Evolutionary conservation across 2,329 filamentous ascomycete species (phyloP), one percentile per base, ranked within the genome.

Genomic region (Hyphodiscus sp.): DNA sequence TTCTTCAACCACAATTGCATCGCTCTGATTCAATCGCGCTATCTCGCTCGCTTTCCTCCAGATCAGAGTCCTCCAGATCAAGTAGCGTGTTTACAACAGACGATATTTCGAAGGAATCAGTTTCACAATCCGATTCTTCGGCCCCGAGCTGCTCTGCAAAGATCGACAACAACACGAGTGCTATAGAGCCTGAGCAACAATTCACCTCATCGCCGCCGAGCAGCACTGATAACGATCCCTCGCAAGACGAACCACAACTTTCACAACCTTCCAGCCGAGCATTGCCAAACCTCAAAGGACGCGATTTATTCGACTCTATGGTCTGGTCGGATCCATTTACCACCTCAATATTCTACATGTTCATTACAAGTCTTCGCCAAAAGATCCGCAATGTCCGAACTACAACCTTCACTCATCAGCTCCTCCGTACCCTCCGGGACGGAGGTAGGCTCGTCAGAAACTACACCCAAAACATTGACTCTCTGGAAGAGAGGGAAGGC

Each of bases 401-500:
- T 50, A 84, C 84, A 0, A 87, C 84, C 1, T 73, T 74, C 18
- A 85, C 82, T 1, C 85, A 89, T 68, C 79, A 78, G 52, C 88
- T 89, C 65, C 84, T 89, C 60, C 78, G 80, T 44, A 79, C 82
- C 33, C 73, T 89, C 5, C 77, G 83, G 45, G 83, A 88, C 63
- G 76, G 80, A 3, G 82, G 84, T 2, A 85, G 86, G 58, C 73
- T 89, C 5, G 82, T 87, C 30, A 74, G 85, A 41, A 87, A 85
- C 62, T 89, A 89, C 62, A 89, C 85, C 0, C 85, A 89, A 61
- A 89, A 89, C 58, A 89, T 89, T 59, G 85, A 89, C 60, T 81
- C 83, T 57, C 80, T 89, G 7, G 86, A 89, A 65, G 81, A 84
- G 63, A 82, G 85, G 53, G 83, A 87, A 44, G 85, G 85, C 2